Conservation (phyloP, 2,329 filamentous ascomycete species). For the Sclerotinia sclerotiorum region DNA sequence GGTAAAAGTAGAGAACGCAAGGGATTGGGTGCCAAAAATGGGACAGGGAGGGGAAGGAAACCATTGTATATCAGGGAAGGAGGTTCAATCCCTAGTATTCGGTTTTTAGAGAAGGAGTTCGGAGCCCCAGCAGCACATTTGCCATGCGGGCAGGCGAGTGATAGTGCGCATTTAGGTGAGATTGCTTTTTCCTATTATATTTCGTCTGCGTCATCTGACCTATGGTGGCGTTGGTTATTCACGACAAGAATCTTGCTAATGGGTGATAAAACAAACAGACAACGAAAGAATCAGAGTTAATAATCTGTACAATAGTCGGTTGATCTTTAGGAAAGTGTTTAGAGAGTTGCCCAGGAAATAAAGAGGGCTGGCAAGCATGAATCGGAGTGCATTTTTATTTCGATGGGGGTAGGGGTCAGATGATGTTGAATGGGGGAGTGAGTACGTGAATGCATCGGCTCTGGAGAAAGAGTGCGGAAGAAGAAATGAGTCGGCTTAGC, state of each 20-base stretch:
- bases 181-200: neutral
- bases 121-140: conserved; percentile 86
- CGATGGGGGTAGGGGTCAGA: too few relatives aligned
- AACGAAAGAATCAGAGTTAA: conserved; percentile 88
- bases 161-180: conserved; percentile 73
- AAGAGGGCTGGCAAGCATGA: conserved; percentile 1
- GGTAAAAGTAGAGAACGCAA: neutral
- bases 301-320: conserved; percentile 87
- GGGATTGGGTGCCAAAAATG: neutral
- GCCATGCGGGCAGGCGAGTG: conserved; percentile 91
- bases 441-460: neutral
- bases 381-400: too few relatives aligned
- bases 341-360: conserved; percentile 41
- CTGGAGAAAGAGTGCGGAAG: neutral
- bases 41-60: conserved; percentile 45
- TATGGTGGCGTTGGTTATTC: too few relatives aligned
- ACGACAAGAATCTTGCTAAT: neutral
- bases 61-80: conserved; percentile 95
- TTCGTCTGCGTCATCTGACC: neutral
- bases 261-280: conserved; percentile 46
- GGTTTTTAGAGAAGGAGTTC: conserved; percentile 94
- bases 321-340: conserved; percentile 89
- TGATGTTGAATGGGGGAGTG: neutral
- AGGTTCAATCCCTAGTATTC: conserved; percentile 89
- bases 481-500: neutral